Conservation (phyloP, 1,284 basidiomycete species). For the Cryptococcus floricola region DNA sequence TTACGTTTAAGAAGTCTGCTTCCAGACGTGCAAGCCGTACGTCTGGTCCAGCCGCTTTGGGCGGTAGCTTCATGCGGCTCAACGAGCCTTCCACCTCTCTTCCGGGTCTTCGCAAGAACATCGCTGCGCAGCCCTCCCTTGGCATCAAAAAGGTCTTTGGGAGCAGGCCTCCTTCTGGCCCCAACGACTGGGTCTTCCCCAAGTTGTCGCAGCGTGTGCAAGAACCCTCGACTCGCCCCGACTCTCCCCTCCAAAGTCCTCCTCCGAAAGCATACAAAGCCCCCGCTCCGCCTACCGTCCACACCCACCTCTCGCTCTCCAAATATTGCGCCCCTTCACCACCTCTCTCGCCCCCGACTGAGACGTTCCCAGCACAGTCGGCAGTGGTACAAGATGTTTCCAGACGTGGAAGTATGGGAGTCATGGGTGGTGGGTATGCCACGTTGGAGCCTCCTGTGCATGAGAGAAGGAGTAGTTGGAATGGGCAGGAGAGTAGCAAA, state of each 20-base stretch:
- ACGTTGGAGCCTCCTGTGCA: slow-evolving; percentile 18
- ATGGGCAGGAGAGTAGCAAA: slow-evolving; percentile 19
- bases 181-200: slow-evolving; percentile 38
- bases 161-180: slow-evolving; percentile 13
- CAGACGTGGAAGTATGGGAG: slow-evolving; percentile 18
- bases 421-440: slow-evolving; percentile 41
- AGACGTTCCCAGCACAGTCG: slow-evolving; percentile 14
- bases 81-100: slow-evolving; percentile 10
- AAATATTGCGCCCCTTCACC: slow-evolving; percentile 48
- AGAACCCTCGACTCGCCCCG: slow-evolving; percentile 12
- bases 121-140: slow-evolving; percentile 15
- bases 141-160: slow-evolving; percentile 31
- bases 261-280: slow-evolving; percentile 35
- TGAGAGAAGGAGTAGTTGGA: slow-evolving; percentile 42
- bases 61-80: slow-evolving; percentile 13
- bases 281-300: slow-evolving; percentile 42
- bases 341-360: slow-evolving; percentile 42
- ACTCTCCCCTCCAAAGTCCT: slow-evolving; percentile 27
- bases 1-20: slow-evolving; percentile 48
- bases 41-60: slow-evolving; percentile 20
- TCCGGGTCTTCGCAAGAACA: slow-evolving; percentile 23
- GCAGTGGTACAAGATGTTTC: slow-evolving; percentile 11
- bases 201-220: slow-evolving; percentile 14
- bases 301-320: slow-evolving; percentile 39
- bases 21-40: slow-evolving; percentile 20